These are phyloP conservation scores for Heliocybe sulcata DNA, from an alignment of 1,284 basidiomycete species.

Conservation along the genomic window DNA sequence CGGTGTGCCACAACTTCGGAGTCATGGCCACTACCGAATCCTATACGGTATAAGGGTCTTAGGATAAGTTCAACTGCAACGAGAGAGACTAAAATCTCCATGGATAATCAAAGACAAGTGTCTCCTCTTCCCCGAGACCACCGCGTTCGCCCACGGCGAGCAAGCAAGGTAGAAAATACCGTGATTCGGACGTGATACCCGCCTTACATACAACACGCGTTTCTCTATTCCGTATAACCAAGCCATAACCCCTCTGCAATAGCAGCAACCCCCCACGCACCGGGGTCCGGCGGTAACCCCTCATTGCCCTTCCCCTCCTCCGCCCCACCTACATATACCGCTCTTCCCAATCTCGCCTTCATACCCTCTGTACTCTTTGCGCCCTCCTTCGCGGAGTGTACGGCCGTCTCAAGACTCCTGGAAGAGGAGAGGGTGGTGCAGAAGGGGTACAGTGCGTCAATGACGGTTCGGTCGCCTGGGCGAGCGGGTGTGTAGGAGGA, in stretches of 20 bases:
- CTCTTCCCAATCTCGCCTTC: slow-evolving; percentile 39
- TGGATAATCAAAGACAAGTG: too few relatives aligned
- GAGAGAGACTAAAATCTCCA: too few relatives aligned
- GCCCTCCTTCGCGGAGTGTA: slow-evolving; percentile 30
- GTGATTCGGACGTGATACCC: too few relatives aligned
- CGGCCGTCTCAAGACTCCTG: slow-evolving; percentile 23
- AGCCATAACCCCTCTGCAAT: slow-evolving; percentile 25
- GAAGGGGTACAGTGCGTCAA: slow-evolving; percentile 46
- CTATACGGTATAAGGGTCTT: too few relatives aligned
- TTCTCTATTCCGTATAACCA: neutral
- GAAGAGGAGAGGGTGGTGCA: slow-evolving; percentile 22
- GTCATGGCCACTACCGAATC: too few relatives aligned
- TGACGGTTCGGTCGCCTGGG: slow-evolving; percentile 45
- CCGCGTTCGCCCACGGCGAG: too few relatives aligned
- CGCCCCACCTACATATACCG: slow-evolving; percentile 35
- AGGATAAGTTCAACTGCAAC: too few relatives aligned
- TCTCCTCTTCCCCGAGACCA: too few relatives aligned
- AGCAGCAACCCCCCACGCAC: slow-evolving; percentile 42
- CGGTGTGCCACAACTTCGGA: too few relatives aligned
- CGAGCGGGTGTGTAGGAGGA: slow-evolving; percentile 42
- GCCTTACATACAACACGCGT: too few relatives aligned
- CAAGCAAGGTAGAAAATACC: too few relatives aligned
- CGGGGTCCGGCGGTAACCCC: slow-evolving; percentile 38
- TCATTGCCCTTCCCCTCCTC: slow-evolving; percentile 8
- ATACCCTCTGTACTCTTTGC: slow-evolving; percentile 40